Percentiles rank a stretch among this genome's conserved stretches.
Evolutionary conservation across 805 yeast genomes (phyloP).

Genomic region (Kregervanrija delftensis): DNA sequence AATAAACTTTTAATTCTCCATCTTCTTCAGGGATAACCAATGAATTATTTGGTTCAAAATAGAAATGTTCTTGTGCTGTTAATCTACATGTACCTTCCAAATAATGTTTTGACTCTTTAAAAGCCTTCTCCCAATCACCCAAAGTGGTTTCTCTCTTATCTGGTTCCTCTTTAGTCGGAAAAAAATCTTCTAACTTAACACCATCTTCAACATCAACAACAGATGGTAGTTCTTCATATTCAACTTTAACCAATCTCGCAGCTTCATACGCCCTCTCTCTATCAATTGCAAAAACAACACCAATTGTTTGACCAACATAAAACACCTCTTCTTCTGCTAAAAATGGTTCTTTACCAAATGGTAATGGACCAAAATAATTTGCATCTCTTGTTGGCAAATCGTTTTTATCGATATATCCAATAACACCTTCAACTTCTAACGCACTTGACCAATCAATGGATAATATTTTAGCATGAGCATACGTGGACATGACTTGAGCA

Average conservation of each 20-base stretch:
- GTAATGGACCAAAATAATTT: conserved; percentile 36
- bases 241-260: conserved; percentile 34
- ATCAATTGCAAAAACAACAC: conserved; percentile 32
- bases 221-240: conserved; percentile 35
- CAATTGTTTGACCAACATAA: conserved; percentile 39
- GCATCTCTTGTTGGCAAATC: conserved; percentile 32
- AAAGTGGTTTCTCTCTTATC: conserved; percentile 28
- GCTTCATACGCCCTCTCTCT: conserved; percentile 36
- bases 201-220: conserved; percentile 39
- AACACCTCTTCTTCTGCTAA: conserved; percentile 36
- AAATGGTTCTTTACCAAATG: conserved; percentile 36
- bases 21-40: conserved; percentile 39
- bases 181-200: conserved; percentile 32
- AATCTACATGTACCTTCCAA: conserved; percentile 34
- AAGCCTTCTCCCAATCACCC: conserved; percentile 36
- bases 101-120: conserved; percentile 24
- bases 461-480: conserved; percentile 36
- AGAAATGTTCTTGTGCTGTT: conserved; percentile 45
- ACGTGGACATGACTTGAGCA: conserved; percentile 36
- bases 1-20: conserved; percentile 37
- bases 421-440: conserved; percentile 32
- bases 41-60: conserved; percentile 40
- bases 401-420: conserved; percentile 33
- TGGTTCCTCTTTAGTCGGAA: conserved; percentile 13
- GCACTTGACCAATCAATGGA: conserved; percentile 34